Evolutionary conservation across 306 rosid genomes (phyloP).

Genomic region (Prunus dulcis): DNA sequence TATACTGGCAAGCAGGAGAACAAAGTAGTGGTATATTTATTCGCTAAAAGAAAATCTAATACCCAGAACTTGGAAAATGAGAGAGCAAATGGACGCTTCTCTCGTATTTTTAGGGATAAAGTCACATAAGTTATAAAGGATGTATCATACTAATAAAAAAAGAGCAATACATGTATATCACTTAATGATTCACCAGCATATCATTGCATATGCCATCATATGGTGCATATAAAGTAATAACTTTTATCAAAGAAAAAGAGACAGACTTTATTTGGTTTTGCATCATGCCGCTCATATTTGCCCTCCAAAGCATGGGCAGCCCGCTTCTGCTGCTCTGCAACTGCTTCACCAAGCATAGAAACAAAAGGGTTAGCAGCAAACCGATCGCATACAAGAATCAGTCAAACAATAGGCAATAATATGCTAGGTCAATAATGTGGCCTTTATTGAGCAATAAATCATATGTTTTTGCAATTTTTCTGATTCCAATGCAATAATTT

Average conservation of each 20-base stretch:
- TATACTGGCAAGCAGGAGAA: background rate
- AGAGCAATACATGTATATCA: background rate
- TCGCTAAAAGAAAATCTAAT: background rate
- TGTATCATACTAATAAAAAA: background rate
- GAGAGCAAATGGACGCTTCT: background rate
- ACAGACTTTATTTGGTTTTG: constrained; percentile 71
- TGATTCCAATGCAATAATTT: background rate
- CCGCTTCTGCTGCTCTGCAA: constrained; percentile 79
- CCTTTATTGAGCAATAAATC: background rate
- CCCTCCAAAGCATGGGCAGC: constrained; percentile 55
- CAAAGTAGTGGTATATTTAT: background rate
- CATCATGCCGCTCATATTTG: constrained; percentile 73
- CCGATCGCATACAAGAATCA: constrained; percentile 8
- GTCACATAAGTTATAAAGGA: background rate
- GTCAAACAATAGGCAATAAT: background rate
- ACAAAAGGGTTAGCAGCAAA: constrained; percentile 29
- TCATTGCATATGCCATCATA: constrained; percentile 17
- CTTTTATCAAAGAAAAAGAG: constrained; percentile 20
- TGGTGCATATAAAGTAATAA: constrained; percentile 6
- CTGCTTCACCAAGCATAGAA: constrained; percentile 41
- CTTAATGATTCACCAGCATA: constrained; percentile 10
- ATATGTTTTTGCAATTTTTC: background rate
- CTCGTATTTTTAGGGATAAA: background rate
- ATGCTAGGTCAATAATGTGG: background rate
- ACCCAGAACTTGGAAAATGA: background rate